Conservation (phyloP, 2,329 filamentous ascomycete genomes). For the Colletotrichum sp. region DNA sequence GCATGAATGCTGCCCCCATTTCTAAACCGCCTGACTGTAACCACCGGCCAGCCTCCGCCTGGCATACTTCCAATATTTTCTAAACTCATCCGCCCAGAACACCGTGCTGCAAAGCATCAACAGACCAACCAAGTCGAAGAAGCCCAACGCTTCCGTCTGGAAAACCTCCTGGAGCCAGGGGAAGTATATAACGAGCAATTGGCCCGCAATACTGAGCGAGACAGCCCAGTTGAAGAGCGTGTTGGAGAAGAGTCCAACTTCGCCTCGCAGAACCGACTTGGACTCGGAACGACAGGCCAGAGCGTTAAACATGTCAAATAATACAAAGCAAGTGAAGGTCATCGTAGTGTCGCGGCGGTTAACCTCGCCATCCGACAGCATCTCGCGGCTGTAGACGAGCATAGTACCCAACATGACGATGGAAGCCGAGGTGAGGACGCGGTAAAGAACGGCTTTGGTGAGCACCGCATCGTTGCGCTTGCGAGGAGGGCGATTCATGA, state of each 20-base stretch:
- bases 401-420: conserved; percentile 95
- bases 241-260: conserved; percentile 84
- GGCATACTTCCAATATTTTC: conserved; percentile 78
- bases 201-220: conserved; percentile 80
- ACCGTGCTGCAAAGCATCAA: conserved; percentile 83
- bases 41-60: conserved; percentile 60
- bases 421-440: conserved; percentile 84
- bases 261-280: conserved; percentile 87
- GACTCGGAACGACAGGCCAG: conserved; percentile 89
- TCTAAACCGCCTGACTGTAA: conserved; percentile 70
- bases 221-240: conserved; percentile 98
- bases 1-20: neutral
- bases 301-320: conserved; percentile 99
- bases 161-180: conserved; percentile 94
- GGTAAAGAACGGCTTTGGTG: conserved; percentile 80
- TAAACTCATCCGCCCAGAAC: conserved; percentile 91
- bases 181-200: conserved; percentile 91
- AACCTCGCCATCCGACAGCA: conserved; percentile 81
- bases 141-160: conserved; percentile 85
- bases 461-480: conserved; percentile 88
- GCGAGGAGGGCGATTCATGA: conserved; percentile 89
- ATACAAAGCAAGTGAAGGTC: conserved; percentile 98
- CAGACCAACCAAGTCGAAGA: conserved; percentile 77
- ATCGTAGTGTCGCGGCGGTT: conserved; percentile 96
- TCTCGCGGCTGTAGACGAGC: conserved; percentile 88